Conservation (phyloP, 306 rosid genomes). For the Prunus dulcis region DNA sequence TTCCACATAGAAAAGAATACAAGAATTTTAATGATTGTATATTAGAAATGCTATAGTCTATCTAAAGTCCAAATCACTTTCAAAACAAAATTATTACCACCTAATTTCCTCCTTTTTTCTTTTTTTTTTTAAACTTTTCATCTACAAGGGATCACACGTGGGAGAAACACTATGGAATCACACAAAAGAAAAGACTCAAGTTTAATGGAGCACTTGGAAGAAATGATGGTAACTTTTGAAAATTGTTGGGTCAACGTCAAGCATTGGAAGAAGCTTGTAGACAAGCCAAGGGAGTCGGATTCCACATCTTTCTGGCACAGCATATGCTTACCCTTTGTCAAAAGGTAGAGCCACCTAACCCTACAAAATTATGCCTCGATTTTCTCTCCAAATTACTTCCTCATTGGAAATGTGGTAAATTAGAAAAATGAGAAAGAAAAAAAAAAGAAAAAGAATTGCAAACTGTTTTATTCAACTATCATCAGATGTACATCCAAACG, state of each 20-base stretch:
- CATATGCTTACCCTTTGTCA: not conserved
- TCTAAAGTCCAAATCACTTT: not conserved
- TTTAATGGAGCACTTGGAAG: conserved; percentile 11
- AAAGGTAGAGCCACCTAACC: not conserved
- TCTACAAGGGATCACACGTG: not conserved
- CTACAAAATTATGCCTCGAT: not conserved
- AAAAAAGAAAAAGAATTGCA: conserved; percentile 47
- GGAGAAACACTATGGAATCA: conserved; percentile 2
- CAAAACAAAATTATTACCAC: not conserved
- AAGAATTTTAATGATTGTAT: not conserved
- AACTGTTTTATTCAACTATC: conserved; percentile 55
- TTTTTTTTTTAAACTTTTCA: not conserved
- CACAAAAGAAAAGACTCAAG: not conserved
- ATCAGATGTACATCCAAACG: conserved; percentile 58
- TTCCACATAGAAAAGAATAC: not conserved
- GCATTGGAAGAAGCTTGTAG: not conserved
- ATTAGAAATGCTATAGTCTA: not conserved
- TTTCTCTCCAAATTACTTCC: not conserved
- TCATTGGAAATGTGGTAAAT: not conserved
- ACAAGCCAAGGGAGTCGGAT: not conserved
- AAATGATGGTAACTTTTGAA: conserved; percentile 1
- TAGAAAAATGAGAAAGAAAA: not conserved
- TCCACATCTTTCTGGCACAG: conserved; percentile 1
- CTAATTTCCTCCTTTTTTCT: too few species aligned
- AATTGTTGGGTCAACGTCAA: conserved; percentile 14